Base-by-base conservation (phyloP, 1,139 yeast genomes). In the Protomyces gravidus region DNA sequence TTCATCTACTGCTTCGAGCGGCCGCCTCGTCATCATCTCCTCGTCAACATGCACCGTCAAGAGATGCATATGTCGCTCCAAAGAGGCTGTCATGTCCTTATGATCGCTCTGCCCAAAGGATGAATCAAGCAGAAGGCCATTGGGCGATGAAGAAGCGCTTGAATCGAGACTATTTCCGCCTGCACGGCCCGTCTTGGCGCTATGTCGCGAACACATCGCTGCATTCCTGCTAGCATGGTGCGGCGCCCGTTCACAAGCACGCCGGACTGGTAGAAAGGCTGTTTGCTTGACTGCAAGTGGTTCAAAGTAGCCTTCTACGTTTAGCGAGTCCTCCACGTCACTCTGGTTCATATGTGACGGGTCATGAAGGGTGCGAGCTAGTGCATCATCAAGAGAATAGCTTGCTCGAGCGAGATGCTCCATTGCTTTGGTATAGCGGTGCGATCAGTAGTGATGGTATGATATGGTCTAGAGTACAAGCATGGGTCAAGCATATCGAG, bases 91-190 rank as follows among this genome's bases (percentile, higher is more conserved):
- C 25, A 13, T 23, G 11, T n/a, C 23, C 3, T 17, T 4, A 15
- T 36, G 11, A 5, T 30, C 23, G 2, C 5, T 23, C 5, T 7
- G 17, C 23, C 21, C 42, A 36, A 15, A 23, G 11, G 4, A 13
- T 15, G 17, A 36, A 2, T 15, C 21, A 17, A 11, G 42, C 9
- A 36, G 15, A 1, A 19, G 23, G 17, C 21, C 42, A 17, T 36
- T 36, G 25, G 42, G 42, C 1, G 42, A 36, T 15, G 42, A 36
- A 19, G 42, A 36, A 36, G 42, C 42, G 21, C 42, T 36, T 36
- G 42, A 36, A 36, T 36, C 42, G 5, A 36, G 42, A 36, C 42
- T 36, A 15, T 36, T 36, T 19, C 42, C 42, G 17, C 42, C 42
- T 5, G 17, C 21, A 9, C 42, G 42, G 17, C 42, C 42, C 11